phyloP scores from a whole-genome alignment of 768 basidiomycete genomes.

The Calocybe gangraenosa region DNA sequence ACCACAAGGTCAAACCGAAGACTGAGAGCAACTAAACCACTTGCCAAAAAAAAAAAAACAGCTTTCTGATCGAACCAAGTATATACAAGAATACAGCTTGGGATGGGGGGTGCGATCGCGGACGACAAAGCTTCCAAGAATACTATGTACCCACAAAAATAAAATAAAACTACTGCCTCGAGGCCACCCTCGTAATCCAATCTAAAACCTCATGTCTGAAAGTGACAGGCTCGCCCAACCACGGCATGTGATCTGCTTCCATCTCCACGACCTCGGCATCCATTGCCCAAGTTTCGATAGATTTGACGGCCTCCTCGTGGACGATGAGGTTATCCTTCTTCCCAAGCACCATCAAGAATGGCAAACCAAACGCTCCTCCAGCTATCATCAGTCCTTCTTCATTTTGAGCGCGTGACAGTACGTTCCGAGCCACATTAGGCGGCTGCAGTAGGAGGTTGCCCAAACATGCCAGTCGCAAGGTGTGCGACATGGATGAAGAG shows the following conservation, averaged over 20 bases:
- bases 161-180: background rate
- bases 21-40: no score
- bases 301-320: constrained; percentile 18
- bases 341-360: constrained; percentile 23
- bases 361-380: constrained; percentile 20
- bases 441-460: constrained; percentile 24
- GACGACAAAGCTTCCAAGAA: no score
- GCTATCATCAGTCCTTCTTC: constrained; percentile 19
- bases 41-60: no score
- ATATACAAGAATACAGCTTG: no score
- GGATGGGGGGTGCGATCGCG: no score
- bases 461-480: constrained; percentile 17
- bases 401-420: constrained; percentile 23
- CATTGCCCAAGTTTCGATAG: constrained; percentile 21
- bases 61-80: no score
- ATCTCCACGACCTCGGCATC: constrained; percentile 21
- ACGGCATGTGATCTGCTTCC: constrained; percentile 26
- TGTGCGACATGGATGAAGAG: constrained; percentile 13
- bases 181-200: constrained; percentile 19
- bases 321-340: constrained; percentile 21
- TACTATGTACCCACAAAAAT: no score
- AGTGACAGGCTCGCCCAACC: constrained; percentile 19
- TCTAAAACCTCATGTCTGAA: constrained; percentile 20
- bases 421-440: constrained; percentile 15
- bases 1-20: no score